Evolutionary conservation across 106 monocot genomes (phyloP).

Genomic region (Chionographis japonica): DNA sequence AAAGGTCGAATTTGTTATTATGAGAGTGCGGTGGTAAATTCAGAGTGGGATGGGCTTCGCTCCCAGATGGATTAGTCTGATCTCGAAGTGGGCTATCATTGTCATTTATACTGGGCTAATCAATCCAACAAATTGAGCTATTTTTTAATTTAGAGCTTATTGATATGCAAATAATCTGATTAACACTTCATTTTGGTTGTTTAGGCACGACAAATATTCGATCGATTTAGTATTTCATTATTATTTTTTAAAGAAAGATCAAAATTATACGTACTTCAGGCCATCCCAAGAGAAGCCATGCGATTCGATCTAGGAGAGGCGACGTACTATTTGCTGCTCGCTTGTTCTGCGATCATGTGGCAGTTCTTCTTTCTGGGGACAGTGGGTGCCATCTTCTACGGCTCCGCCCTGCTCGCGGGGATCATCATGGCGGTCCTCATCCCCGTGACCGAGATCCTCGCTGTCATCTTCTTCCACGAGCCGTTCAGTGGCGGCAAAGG

Average conservation of each 20-base stretch:
- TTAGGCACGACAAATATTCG: no score
- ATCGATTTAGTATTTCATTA: no score
- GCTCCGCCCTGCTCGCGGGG: slow-evolving; percentile 62
- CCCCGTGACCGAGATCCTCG: slow-evolving; percentile 49
- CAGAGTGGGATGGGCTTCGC: no score
- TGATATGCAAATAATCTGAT: no score
- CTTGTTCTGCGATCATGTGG: slow-evolving; percentile 31
- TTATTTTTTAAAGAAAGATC: background rate
- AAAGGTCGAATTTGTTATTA: no score
- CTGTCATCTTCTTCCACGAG: slow-evolving; percentile 47
- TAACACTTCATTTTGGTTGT: no score
- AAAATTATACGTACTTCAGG: slow-evolving; percentile 32
- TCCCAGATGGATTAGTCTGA: no score
- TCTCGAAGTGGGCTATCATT: no score
- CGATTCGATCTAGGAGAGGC: slow-evolving; percentile 41
- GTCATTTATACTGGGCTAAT: no score
- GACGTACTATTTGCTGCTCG: slow-evolving; percentile 55
- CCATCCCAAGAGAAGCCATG: slow-evolving; percentile 44
- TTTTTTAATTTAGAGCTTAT: no score
- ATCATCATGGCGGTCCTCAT: slow-evolving; percentile 51
- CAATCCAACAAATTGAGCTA: no score
- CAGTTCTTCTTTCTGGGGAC: slow-evolving; percentile 63
- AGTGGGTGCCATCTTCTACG: slow-evolving; percentile 48
- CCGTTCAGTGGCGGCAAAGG: slow-evolving; percentile 43
- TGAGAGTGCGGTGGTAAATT: no score